Percentiles rank a stretch among this genome's conserved stretches.
These are phyloP conservation scores for Colletotrichum sp. DNA, from an alignment of 2,329 filamentous ascomycete genomes.

Conservation along the genomic window DNA sequence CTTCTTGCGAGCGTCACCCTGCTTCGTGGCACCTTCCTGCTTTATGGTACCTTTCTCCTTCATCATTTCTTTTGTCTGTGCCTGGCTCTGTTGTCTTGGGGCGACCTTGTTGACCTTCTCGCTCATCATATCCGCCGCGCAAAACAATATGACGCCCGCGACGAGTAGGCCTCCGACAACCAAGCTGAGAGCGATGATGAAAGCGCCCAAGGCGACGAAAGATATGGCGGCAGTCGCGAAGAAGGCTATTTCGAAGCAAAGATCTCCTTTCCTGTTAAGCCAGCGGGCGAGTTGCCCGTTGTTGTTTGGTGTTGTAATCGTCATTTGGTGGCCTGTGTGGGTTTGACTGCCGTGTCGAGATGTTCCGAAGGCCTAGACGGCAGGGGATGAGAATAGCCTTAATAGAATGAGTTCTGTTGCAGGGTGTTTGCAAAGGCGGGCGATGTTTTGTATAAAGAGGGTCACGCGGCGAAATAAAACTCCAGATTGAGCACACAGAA, in stretches of 20 bases:
- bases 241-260: neutral
- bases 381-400: neutral
- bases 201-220: neutral
- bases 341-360: neutral
- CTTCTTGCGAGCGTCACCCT: neutral
- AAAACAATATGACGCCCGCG: neutral
- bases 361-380: neutral
- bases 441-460: neutral
- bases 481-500: neutral
- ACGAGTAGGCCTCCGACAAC: neutral
- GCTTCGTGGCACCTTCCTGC: neutral
- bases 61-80: neutral
- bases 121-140: neutral
- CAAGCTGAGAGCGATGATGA: neutral
- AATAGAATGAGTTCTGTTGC: fast-evolving
- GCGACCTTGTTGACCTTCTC: neutral
- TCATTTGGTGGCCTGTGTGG: neutral
- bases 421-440: neutral
- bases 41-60: neutral
- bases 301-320: neutral
- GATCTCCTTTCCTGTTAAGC: neutral
- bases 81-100: fast-evolving
- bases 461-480: neutral
- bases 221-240: neutral
- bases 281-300: neutral